phyloP scores from a whole-genome alignment of 2,329 filamentous ascomycete species.

The Stemphylium lycopersici region DNA sequence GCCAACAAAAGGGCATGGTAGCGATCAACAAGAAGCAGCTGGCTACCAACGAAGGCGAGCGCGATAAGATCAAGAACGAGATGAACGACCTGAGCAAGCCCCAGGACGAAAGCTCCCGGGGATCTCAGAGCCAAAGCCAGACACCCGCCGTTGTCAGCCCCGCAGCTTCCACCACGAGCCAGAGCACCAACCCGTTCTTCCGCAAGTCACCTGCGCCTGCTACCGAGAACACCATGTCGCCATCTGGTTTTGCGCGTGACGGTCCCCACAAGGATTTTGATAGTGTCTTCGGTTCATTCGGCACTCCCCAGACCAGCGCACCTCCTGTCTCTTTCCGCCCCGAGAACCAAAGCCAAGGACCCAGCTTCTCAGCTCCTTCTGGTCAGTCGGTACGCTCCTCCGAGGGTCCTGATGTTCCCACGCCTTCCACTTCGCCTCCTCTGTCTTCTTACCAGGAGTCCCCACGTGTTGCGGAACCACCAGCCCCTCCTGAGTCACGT shows the following conservation, averaged over 20 bases:
- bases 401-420: constrained; percentile 59
- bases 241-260: constrained; percentile 54
- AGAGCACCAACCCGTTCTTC: constrained; percentile 94
- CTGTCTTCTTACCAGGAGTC: constrained; percentile 59
- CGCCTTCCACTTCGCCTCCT: constrained; percentile 68
- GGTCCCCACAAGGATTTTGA: constrained; percentile 66
- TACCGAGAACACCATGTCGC: constrained; percentile 58
- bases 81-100: constrained; percentile 71
- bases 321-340: constrained; percentile 68
- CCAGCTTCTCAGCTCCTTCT: constrained; percentile 50
- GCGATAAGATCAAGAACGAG: constrained; percentile 84
- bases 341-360: constrained; percentile 49
- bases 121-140: constrained; percentile 38
- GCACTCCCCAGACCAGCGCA: constrained; percentile 52
- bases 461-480: constrained; percentile 63
- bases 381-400: constrained; percentile 53
- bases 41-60: constrained; percentile 83
- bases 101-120: constrained; percentile 59
- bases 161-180: constrained; percentile 64
- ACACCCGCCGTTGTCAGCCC: constrained; percentile 69
- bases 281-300: constrained; percentile 79
- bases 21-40: constrained; percentile 99
- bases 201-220: constrained; percentile 62
- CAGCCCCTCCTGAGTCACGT: constrained; percentile 72
- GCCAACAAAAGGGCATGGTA: constrained; percentile 94